Percentiles rank a stretch among this genome's conserved stretches.
phyloP scores from a whole-genome alignment of 768 basidiomycete species.

The Piloderma croceum region DNA sequence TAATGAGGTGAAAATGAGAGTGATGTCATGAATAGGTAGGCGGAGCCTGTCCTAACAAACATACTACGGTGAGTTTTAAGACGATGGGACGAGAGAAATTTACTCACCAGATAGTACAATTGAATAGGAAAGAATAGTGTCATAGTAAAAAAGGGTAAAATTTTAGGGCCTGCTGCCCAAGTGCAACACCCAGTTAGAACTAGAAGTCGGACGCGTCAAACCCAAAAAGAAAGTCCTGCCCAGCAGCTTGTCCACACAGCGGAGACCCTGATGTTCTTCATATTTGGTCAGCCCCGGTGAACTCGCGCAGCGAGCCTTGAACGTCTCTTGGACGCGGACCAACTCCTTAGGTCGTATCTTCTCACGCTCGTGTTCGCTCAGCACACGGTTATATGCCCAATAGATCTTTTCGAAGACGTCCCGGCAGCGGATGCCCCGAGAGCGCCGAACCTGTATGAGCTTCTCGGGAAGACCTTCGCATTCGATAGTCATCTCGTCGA shows the following conservation, averaged over 20 bases:
- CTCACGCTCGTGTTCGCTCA: conserved; percentile 42
- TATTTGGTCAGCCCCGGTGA: conserved; percentile 35
- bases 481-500: conserved; percentile 44
- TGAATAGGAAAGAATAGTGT: too few relatives aligned
- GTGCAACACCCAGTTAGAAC: conserved; percentile 33
- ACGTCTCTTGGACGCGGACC: conserved; percentile 34
- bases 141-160: too few relatives aligned
- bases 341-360: conserved; percentile 21
- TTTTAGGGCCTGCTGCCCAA: conserved; percentile 15
- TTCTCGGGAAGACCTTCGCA: conserved; percentile 35
- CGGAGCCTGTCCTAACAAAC: too few relatives aligned
- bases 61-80: too few relatives aligned
- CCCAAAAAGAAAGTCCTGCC: conserved; percentile 52
- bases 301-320: conserved; percentile 42
- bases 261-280: conserved; percentile 43
- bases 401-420: conserved; percentile 59
- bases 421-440: conserved; percentile 42
- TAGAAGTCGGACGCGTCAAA: conserved; percentile 33
- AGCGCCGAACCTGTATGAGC: conserved; percentile 38
- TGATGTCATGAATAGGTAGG: too few relatives aligned
- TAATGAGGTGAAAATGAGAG: too few relatives aligned
- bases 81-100: too few relatives aligned
- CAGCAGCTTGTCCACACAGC: conserved; percentile 50
- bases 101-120: too few relatives aligned
- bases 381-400: conserved; percentile 37